Evolutionary conservation across 495 filamentous ascomycete species (phyloP), one percentile per base, ranked within the genome.

Genomic region (Aspergillus funiculosus): DNA sequence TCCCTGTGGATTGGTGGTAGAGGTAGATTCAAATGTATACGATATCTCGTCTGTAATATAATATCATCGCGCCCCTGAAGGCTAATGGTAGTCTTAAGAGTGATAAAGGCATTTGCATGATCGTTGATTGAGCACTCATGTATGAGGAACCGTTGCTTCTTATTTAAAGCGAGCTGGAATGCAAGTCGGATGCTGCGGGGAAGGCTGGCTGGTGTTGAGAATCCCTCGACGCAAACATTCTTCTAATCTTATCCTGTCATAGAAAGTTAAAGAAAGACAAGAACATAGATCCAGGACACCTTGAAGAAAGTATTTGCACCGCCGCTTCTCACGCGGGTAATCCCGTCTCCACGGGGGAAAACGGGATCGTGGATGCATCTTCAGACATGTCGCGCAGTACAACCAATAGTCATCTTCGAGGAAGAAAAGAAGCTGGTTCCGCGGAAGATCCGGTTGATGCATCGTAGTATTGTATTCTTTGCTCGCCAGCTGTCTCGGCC

Each of bases 231-330:
- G 26, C 14, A 51, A 8, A 40, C 48, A 51, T 0, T 18, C 34
- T 1, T 10, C 36, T 5, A 51, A 26, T 9, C 3, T 3, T 15
- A 39, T 25, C n/a, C 48, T 21, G 24, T 48, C 24, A 4, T n/a
- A 19, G 15, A 32, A 34, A 25, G 45, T 53, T 24, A 53, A 11
- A 9, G 43, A 25, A 20, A 53, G 31, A 20, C 50, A 53, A 14
- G 63, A 18, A 31, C 50, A 53, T 7, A 53, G 32, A 28, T 49
- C 68, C 28, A 76, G 71, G 8, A 51, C 36, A 10, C 32, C 26
- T 4, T 5, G 27, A 6, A 19, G 1, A 15, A 2, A 5, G 24
- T 46, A 17, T 1, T 7, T 30, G 31, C 47, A 43, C n/a, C 1
- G 17, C 22, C 25, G n/a, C 1, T 19, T 2, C 11, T 9, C 11